Evolutionary conservation across 768 basidiomycete species (phyloP).

Genomic region (Podaxis sp.): DNA sequence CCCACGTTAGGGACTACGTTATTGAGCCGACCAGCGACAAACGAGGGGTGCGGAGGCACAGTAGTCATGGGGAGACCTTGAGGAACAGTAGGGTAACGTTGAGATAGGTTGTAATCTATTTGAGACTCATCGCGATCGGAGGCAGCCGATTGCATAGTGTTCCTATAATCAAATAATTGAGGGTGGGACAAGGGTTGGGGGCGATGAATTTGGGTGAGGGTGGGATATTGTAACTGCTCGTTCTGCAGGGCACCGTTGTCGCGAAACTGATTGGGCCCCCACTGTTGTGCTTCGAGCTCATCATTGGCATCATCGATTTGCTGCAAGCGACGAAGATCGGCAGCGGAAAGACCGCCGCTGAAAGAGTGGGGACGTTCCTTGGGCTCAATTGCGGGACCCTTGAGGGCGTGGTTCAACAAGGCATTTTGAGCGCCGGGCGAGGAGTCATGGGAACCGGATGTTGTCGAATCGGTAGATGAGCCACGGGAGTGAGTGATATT

Average conservation of each 20-base stretch:
- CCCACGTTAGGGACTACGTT: slow-evolving; percentile 45
- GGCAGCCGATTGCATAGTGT: slow-evolving; percentile 20
- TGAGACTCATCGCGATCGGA: slow-evolving; percentile 46
- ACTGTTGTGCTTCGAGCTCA: slow-evolving; percentile 48
- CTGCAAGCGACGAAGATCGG: slow-evolving; percentile 74
- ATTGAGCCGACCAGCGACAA: slow-evolving; percentile 51
- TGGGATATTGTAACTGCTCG: slow-evolving; percentile 64
- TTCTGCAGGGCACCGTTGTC: slow-evolving; percentile 33
- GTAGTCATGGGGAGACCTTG: slow-evolving; percentile 19
- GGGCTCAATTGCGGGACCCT: slow-evolving; percentile 61
- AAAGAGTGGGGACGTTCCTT: slow-evolving; percentile 83
- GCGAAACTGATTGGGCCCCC: slow-evolving; percentile 50
- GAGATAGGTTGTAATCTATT: slow-evolving; percentile 51
- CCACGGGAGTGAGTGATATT: slow-evolving; percentile 75
- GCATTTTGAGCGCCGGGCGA: slow-evolving; percentile 47
- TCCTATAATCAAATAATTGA: slow-evolving; percentile 32
- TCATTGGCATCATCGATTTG: slow-evolving; percentile 56
- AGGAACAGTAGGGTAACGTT: slow-evolving; percentile 38
- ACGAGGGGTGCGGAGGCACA: slow-evolving; percentile 39
- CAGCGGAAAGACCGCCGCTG: slow-evolving; percentile 72
- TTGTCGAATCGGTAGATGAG: slow-evolving; percentile 77
- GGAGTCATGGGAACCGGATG: slow-evolving; percentile 60
- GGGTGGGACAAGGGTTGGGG: slow-evolving; percentile 52
- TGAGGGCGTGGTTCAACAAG: slow-evolving; percentile 40
- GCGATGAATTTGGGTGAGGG: slow-evolving; percentile 60